phyloP scores from a whole-genome alignment of 306 rosid species.

The Echinosophora koreensis region DNA sequence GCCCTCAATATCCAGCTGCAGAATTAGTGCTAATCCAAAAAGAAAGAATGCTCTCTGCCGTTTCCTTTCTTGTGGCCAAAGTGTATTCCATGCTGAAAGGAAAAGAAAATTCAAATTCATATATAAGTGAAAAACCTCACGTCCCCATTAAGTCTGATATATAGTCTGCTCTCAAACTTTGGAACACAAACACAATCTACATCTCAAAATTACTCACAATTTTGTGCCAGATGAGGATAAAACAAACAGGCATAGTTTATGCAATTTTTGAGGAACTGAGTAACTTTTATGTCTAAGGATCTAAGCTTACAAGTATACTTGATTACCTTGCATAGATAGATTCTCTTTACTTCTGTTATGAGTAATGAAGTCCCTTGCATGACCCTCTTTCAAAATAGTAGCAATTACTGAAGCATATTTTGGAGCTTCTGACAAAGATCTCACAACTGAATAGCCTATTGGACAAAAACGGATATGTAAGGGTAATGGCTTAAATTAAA shows the following conservation, averaged over 20 bases:
- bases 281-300: slow-evolving; percentile 21
- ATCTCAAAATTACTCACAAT: slow-evolving; percentile 16
- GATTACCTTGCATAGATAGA: slow-evolving; percentile 81
- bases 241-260: slow-evolving; percentile 19
- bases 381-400: slow-evolving; percentile 70
- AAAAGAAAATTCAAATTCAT: slow-evolving; percentile 26
- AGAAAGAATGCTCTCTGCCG: slow-evolving; percentile 97
- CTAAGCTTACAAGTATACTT: slow-evolving; percentile 33
- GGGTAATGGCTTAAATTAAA: slow-evolving; percentile 33
- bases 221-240: slow-evolving; percentile 10
- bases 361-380: slow-evolving; percentile 45
- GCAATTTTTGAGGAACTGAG: slow-evolving; percentile 4
- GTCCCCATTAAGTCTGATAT: neutral
- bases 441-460: slow-evolving; percentile 95
- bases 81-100: slow-evolving; percentile 88
- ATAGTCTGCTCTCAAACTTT: slow-evolving; percentile 12
- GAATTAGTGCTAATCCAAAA: slow-evolving; percentile 88
- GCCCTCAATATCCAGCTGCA: slow-evolving; percentile 89
- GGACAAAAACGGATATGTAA: slow-evolving; percentile 37
- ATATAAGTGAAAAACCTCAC: neutral
- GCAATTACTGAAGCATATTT: slow-evolving; percentile 91
- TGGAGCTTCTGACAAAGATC: slow-evolving; percentile 99
- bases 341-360: slow-evolving; percentile 58
- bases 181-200: slow-evolving; percentile 23
- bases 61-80: slow-evolving; percentile 97